Base-by-base conservation (phyloP, 1,139 yeast genomes). In the Sugiyamaella japonica region DNA sequence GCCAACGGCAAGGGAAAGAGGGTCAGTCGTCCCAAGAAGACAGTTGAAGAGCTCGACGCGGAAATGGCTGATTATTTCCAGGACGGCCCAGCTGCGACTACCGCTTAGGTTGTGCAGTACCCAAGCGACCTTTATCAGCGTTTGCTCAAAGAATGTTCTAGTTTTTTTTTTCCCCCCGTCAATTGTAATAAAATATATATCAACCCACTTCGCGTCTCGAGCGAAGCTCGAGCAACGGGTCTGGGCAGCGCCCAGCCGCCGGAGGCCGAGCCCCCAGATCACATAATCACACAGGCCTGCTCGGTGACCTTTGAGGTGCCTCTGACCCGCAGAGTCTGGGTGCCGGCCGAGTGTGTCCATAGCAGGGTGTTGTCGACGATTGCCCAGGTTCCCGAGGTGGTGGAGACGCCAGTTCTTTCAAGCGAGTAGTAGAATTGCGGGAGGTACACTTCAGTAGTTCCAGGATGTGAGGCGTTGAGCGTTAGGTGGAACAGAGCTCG, bases 61-160 rank as follows among this genome's bases (percentile, higher is more conserved):
- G 97, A 90, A 76, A 90, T 90, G 97, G 85, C 89, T 61, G 97
- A 86, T 68, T 87, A 87, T 74, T 86, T 86, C 56, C 66, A 63
- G 41, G 61, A 56, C 7, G 20, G 32, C 54, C 7, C 45, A 12
- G 12, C 45, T 23, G 34, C 54, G 31, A 17, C 46, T 12, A 17
- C 41, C 6, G 25, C n/a, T 29, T 29, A 29, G n/a, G 4, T 29
- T 29, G n/a, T 29, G 34, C 34, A 7, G 31, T 28, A 28, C 9
- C n/a, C n/a, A n/a, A n/a, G n/a, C 31, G 31, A 9, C 31, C 9
- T 28, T 6, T 6, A 9, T 6, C 31, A 28, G 31, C 31, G 6
- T 28, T 28, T n/a, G n/a, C n/a, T n/a, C n/a, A n/a, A 28, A 28
- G 31, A 28, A 9, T 28, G 31, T 28, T 28, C 6, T 28, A 7